Evolutionary conservation across 2,329 filamentous ascomycete genomes (phyloP).

Genomic region (Monosporascus sp.): DNA sequence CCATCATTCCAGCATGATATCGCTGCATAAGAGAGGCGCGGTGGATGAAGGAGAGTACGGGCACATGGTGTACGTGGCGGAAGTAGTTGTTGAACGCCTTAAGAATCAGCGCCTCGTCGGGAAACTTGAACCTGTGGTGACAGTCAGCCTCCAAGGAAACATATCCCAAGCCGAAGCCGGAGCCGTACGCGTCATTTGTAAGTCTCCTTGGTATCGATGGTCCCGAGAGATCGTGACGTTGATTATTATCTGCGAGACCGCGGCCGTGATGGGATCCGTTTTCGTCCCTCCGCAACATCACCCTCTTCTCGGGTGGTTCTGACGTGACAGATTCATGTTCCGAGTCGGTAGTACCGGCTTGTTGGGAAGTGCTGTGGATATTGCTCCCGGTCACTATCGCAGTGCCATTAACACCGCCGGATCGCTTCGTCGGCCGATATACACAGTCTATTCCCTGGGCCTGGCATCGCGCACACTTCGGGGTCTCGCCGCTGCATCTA

Average conservation of each 20-base stretch:
- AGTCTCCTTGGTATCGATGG: constrained; percentile 11
- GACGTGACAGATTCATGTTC: constrained; percentile 27
- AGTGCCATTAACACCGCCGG: constrained; percentile 18
- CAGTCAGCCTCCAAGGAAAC: constrained; percentile 12
- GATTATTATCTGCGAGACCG: constrained; percentile 21
- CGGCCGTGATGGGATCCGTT: constrained; percentile 26
- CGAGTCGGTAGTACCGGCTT: constrained; percentile 21
- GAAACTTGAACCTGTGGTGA: constrained; percentile 36
- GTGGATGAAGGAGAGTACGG: constrained; percentile 53
- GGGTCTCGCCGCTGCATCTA: constrained; percentile 51
- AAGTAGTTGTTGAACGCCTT: constrained; percentile 54
- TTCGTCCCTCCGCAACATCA: constrained; percentile 24
- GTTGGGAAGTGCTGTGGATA: constrained; percentile 7
- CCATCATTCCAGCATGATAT: constrained; percentile 51
- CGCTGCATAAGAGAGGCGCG: constrained; percentile 55
- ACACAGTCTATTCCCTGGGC: constrained; percentile 50
- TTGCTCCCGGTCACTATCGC: constrained; percentile 2
- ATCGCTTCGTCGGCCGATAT: constrained; percentile 37
- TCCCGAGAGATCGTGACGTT: constrained; percentile 12
- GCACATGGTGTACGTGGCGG: constrained; percentile 53
- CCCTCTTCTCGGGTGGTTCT: constrained; percentile 27
- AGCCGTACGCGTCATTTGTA: constrained; percentile 18
- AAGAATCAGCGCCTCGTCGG: constrained; percentile 41
- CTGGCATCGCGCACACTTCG: constrained; percentile 47
- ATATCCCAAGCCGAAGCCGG: constrained; percentile 4